phyloP scores from a whole-genome alignment of 257 asterid species.

The Hygrophila difformis region DNA sequence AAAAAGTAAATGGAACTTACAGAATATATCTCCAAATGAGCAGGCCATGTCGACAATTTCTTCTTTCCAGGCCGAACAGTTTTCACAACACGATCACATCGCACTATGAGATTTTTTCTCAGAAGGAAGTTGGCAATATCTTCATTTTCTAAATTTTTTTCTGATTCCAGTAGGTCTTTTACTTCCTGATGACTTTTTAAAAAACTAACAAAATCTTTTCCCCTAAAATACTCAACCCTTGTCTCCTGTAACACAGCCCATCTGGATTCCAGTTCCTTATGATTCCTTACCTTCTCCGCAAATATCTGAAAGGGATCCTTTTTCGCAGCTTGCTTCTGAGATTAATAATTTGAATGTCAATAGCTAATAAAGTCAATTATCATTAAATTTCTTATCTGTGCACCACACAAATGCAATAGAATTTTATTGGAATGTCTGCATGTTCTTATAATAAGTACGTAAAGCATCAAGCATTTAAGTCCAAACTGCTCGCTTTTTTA shows the following conservation, averaged over 20 bases:
- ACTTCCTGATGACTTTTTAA: slow-evolving; percentile 72
- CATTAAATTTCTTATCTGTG: no score
- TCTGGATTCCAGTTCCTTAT: slow-evolving; percentile 88
- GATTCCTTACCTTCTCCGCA: slow-evolving; percentile 95
- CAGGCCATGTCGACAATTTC: slow-evolving; percentile 96
- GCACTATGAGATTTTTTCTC: slow-evolving; percentile 75
- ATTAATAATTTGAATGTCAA: slow-evolving; percentile 14
- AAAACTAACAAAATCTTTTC: slow-evolving; percentile 82
- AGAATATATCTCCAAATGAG: slow-evolving; percentile 78
- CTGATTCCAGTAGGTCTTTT: slow-evolving; percentile 71
- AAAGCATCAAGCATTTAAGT: no score
- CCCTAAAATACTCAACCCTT: slow-evolving; percentile 92
- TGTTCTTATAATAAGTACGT: no score
- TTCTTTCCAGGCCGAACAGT: slow-evolving; percentile 95
- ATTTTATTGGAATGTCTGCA: not conserved
- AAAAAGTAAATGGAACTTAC: slow-evolving; percentile 37
- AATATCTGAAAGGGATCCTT: slow-evolving; percentile 81
- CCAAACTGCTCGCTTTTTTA: no score
- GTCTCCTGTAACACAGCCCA: slow-evolving; percentile 99
- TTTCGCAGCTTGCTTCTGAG: slow-evolving; percentile 76
- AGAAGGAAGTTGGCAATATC: slow-evolving; percentile 70
- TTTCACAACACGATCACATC: slow-evolving; percentile 93
- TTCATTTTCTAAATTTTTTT: slow-evolving; percentile 64
- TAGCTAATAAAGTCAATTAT: not conserved
- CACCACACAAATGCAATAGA: not conserved